Conservation (phyloP, 345 rosid species). For the Aquilaria yunnanensis region DNA sequence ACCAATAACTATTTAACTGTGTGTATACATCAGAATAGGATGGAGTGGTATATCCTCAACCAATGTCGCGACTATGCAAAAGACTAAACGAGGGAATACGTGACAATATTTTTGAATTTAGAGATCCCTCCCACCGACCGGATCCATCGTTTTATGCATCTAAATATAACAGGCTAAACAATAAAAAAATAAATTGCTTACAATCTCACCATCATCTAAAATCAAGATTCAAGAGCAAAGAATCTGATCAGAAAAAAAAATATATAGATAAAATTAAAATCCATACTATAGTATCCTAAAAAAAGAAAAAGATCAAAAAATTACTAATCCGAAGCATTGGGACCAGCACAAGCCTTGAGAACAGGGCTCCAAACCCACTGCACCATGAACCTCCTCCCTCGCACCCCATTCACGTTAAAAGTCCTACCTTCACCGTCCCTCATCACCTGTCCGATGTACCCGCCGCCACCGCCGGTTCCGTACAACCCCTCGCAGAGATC, state of each 20-base stretch:
- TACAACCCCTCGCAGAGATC: constrained; percentile 86
- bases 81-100: too few species aligned
- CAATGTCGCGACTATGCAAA: too few species aligned
- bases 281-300: constrained; percentile 4
- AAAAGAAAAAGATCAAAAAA: neutral
- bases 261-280: neutral
- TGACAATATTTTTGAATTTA: too few species aligned
- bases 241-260: constrained; percentile 11
- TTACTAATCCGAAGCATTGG: constrained; percentile 56
- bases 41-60: too few species aligned
- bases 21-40: too few species aligned
- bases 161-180: too few species aligned
- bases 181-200: too few species aligned
- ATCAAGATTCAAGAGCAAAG: constrained; percentile 2
- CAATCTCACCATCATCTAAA: constrained; percentile 6
- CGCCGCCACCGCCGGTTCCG: constrained; percentile 95
- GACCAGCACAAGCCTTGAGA: constrained; percentile 77
- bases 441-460: constrained; percentile 85
- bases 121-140: too few species aligned
- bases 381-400: constrained; percentile 68
- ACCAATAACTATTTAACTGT: too few species aligned
- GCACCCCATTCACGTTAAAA: constrained; percentile 66
- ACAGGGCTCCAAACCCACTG: constrained; percentile 95
- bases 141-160: too few species aligned
- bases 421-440: constrained; percentile 53